Evolutionary conservation across 2,329 filamentous ascomycete species (phyloP).

Genomic region (Scopulariopsis brevicaulis): DNA sequence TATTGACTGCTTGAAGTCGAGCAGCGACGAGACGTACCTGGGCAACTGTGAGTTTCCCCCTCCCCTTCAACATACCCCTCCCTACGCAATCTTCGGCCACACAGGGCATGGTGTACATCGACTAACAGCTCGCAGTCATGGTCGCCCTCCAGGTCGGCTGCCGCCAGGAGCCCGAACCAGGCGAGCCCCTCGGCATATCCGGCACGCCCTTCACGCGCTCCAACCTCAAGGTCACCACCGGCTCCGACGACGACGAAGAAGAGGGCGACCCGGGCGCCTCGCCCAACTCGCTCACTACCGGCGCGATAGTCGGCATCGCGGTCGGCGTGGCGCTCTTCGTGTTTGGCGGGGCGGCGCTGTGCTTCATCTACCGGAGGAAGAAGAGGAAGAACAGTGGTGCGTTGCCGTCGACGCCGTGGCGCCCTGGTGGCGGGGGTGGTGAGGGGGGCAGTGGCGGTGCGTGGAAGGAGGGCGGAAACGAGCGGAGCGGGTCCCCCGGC

Average conservation of each 20-base stretch:
- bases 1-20: slow-evolving; percentile 28
- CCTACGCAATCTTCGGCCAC: background rate
- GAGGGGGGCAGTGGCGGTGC: background rate
- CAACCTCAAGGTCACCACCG: slow-evolving; percentile 27
- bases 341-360: slow-evolving; percentile 27
- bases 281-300: slow-evolving; percentile 25
- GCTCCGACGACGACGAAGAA: slow-evolving; percentile 14
- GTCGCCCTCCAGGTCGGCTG: slow-evolving; percentile 35
- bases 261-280: slow-evolving; percentile 14
- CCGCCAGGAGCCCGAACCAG: slow-evolving; percentile 26
- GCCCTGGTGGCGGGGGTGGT: background rate
- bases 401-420: background rate
- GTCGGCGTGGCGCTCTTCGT: slow-evolving; percentile 32
- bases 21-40: slow-evolving; percentile 26
- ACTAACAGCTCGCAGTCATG: slow-evolving; percentile 25
- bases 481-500: background rate
- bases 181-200: slow-evolving; percentile 25
- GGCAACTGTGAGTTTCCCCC: slow-evolving; percentile 32
- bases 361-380: slow-evolving; percentile 36
- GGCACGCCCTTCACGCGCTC: slow-evolving; percentile 27
- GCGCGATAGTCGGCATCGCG: slow-evolving; percentile 41
- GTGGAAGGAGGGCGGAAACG: slow-evolving; percentile 5
- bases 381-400: slow-evolving; percentile 14
- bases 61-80: background rate
- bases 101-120: background rate